Conservation (phyloP, 163 green algal genomes). For the Trebouxia gelatinosa region DNA sequence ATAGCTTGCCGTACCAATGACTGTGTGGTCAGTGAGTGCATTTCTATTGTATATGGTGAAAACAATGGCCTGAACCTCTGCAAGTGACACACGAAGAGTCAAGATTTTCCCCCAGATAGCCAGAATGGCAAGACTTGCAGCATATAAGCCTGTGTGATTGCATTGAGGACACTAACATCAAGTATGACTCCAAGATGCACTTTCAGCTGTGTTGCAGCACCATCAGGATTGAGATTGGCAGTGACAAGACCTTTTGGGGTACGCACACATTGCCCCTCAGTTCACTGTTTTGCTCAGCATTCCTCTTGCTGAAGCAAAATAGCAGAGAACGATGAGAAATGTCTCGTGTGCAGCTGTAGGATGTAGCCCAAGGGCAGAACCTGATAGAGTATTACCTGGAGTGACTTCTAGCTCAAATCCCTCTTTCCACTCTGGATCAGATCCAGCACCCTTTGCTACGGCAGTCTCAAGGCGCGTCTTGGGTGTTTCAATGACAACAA, state of each 20-base stretch:
- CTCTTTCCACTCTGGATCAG: slow-evolving; percentile 21
- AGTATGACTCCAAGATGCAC: not conserved
- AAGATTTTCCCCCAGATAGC: not conserved
- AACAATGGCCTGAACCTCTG: slow-evolving; percentile 7
- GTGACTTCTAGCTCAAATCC: slow-evolving; percentile 10
- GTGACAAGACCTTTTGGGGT: too few relatives aligned
- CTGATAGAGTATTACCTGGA: not conserved
- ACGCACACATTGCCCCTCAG: too few relatives aligned
- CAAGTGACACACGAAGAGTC: not conserved
- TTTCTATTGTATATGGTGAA: slow-evolving; percentile 16
- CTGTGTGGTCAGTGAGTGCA: not conserved
- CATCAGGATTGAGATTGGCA: too few relatives aligned
- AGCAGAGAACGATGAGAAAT: too few relatives aligned
- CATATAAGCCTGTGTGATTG: too few relatives aligned
- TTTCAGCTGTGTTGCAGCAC: not conserved
- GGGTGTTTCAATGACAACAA: slow-evolving; percentile 9
- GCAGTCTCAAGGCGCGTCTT: slow-evolving; percentile 9
- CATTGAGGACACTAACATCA: not conserved
- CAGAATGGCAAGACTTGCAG: not conserved
- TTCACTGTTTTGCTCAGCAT: not conserved
- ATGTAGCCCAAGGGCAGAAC: not conserved
- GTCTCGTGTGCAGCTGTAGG: not conserved
- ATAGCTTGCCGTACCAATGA: slow-evolving; percentile 6
- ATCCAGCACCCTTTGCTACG: slow-evolving; percentile 6
- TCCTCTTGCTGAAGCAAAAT: too few relatives aligned